Percentiles rank a stretch among this genome's conserved stretches.
These are phyloP conservation scores for Mycothermus thermophilus DNA, from an alignment of 495 filamentous ascomycete genomes.

Conservation along the genomic window DNA sequence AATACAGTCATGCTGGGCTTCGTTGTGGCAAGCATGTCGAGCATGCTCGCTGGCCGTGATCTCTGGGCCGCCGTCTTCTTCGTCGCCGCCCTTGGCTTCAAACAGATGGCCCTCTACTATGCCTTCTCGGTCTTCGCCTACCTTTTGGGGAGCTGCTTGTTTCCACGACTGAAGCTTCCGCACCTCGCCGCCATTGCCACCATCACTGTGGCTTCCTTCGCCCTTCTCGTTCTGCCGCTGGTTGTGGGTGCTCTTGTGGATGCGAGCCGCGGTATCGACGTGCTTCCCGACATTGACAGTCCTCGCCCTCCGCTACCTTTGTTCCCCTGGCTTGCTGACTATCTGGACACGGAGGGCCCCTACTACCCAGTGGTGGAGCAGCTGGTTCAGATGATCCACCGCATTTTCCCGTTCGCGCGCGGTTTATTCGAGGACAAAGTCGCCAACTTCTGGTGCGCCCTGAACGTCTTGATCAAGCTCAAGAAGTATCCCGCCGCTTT, in stretches of 20 bases:
- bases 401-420: constrained; percentile 88
- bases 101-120: constrained; percentile 98
- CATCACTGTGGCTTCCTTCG: constrained; percentile 59
- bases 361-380: constrained; percentile 65
- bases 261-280: constrained; percentile 35
- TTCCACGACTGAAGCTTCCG: constrained; percentile 52
- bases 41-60: constrained; percentile 68
- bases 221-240: constrained; percentile 59
- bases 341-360: constrained; percentile 46
- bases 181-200: constrained; percentile 63
- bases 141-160: constrained; percentile 70
- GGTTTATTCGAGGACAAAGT: constrained; percentile 98
- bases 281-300: constrained; percentile 34
- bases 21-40: constrained; percentile 70
- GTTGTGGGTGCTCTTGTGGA: constrained; percentile 51
- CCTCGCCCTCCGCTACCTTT: constrained; percentile 42
- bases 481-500: constrained; percentile 48
- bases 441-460: constrained; percentile 91
- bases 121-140: constrained; percentile 86
- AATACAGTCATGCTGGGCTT: constrained; percentile 97
- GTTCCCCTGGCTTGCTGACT: constrained; percentile 41
- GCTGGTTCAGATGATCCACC: constrained; percentile 63
- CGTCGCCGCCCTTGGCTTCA: constrained; percentile 83
- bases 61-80: constrained; percentile 90
- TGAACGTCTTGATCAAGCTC: constrained; percentile 80